Conservation (phyloP, 495 filamentous ascomycete species). For the Xylaria flabelliformis region DNA sequence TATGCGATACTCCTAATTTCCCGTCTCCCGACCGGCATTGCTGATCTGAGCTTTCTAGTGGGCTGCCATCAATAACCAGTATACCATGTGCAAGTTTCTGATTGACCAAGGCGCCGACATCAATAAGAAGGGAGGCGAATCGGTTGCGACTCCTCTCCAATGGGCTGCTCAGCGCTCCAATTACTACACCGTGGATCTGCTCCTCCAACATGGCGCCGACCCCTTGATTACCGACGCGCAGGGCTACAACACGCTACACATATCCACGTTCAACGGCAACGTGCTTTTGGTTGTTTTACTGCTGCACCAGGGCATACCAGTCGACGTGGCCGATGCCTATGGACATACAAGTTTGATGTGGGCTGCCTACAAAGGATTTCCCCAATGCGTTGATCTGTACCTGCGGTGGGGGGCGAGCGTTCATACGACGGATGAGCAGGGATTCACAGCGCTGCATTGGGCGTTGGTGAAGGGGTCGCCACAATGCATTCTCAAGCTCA, state of each 20-base stretch:
- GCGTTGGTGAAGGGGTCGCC: constrained; percentile 90
- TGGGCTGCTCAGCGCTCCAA: constrained; percentile 96
- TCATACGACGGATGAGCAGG: constrained; percentile 86
- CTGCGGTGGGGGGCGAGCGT: constrained; percentile 95
- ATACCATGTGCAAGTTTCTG: constrained; percentile 93
- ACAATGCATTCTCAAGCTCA: constrained; percentile 83
- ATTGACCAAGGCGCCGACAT: constrained; percentile 88
- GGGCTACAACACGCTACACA: constrained; percentile 96
- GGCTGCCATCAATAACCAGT: constrained; percentile 99
- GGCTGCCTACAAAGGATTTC: constrained; percentile 96
- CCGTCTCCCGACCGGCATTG: not conserved
- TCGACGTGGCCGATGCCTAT: constrained; percentile 86
- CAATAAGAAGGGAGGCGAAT: constrained; percentile 94
- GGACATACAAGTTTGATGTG: constrained; percentile 97
- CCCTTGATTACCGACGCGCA: constrained; percentile 87
- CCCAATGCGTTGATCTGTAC: constrained; percentile 89
- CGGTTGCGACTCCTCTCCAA: constrained; percentile 88
- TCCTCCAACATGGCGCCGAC: constrained; percentile 88
- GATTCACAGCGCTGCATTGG: constrained; percentile 95
- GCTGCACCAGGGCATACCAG: constrained; percentile 89
- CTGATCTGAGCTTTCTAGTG: constrained; percentile 66
- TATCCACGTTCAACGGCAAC: constrained; percentile 96
- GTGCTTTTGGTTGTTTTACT: constrained; percentile 85
- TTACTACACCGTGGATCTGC: constrained; percentile 76
- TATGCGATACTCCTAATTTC: constrained; percentile 51